Percentiles rank a stretch among this genome's conserved stretches.
Conservation (phyloP, 768 basidiomycete genomes). For the Mycena albidolilacea region DNA sequence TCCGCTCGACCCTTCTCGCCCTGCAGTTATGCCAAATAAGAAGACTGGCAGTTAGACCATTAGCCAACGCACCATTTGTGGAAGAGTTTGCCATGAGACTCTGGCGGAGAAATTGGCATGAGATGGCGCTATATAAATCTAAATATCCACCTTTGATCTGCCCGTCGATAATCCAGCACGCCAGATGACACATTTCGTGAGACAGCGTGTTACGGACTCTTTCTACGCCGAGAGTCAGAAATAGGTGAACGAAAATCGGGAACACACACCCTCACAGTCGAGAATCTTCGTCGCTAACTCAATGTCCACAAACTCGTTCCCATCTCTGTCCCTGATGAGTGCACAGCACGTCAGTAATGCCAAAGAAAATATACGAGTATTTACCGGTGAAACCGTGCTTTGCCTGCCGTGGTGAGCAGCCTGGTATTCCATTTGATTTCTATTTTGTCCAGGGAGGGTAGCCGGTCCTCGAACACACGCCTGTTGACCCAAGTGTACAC, state of each 20-base stretch:
- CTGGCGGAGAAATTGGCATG: background rate
- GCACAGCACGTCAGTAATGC: constrained; percentile 6
- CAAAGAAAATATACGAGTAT: constrained; percentile 15
- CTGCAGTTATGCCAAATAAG: constrained; percentile 52
- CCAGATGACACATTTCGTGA: constrained; percentile 95
- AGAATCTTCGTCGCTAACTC: constrained; percentile 88
- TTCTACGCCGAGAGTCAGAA: constrained; percentile 58
- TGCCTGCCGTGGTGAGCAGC: constrained; percentile 77
- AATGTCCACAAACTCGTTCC: constrained; percentile 73
- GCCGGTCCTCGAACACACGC: constrained; percentile 65
- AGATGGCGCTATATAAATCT: background rate
- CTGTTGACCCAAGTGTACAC: constrained; percentile 76
- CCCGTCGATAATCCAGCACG: constrained; percentile 85
- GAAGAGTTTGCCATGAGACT: background rate
- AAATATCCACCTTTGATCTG: constrained; percentile 57
- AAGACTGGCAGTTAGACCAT: too few species aligned
- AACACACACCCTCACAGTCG: constrained; percentile 75
- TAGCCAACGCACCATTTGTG: constrained; percentile 23
- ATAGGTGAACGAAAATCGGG: background rate
- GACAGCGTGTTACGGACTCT: constrained; percentile 86
- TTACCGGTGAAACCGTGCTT: constrained; percentile 76
- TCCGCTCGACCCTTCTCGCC: constrained; percentile 80
- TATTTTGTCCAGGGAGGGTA: constrained; percentile 64
- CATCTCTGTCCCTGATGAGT: constrained; percentile 58
- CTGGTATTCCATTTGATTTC: constrained; percentile 78